Evolutionary conservation across 805 yeast species (phyloP).

Genomic region (Lipomyces kockii): DNA sequence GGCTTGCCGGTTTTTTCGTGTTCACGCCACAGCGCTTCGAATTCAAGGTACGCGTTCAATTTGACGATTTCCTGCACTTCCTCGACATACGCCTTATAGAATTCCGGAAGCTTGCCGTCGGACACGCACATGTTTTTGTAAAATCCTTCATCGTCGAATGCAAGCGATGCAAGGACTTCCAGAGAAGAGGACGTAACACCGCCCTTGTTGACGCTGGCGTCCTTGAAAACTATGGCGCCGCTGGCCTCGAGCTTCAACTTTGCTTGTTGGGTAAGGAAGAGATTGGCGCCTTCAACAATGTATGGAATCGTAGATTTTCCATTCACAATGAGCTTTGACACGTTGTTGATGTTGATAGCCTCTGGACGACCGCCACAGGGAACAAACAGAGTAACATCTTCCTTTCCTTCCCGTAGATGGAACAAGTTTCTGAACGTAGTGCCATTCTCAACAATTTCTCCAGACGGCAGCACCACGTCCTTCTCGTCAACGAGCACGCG

Average conservation of each 20-base stretch:
- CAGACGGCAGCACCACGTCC: slow-evolving; percentile 78
- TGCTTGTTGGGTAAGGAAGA: slow-evolving; percentile 93
- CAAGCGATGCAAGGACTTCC: slow-evolving; percentile 92
- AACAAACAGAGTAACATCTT: slow-evolving; percentile 79
- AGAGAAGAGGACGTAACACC: slow-evolving; percentile 97
- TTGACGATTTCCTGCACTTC: slow-evolving; percentile 80
- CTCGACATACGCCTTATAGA: slow-evolving; percentile 81
- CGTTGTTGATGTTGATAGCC: slow-evolving; percentile 87
- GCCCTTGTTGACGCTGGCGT: slow-evolving; percentile 97
- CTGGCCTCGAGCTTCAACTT: slow-evolving; percentile 83
- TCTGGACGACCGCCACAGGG: slow-evolving; percentile 99
- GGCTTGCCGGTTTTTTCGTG: slow-evolving; percentile 67
- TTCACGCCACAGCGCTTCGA: slow-evolving; percentile 83
- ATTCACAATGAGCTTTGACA: slow-evolving; percentile 70
- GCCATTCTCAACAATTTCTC: slow-evolving; percentile 77
- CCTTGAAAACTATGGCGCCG: slow-evolving; percentile 87
- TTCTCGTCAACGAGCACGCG: slow-evolving; percentile 83
- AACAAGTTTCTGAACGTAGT: slow-evolving; percentile 86
- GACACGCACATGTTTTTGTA: slow-evolving; percentile 73
- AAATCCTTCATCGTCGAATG: slow-evolving; percentile 85
- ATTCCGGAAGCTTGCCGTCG: slow-evolving; percentile 63
- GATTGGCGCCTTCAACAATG: slow-evolving; percentile 96
- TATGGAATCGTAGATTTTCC: slow-evolving; percentile 81
- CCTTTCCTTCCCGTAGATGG: slow-evolving; percentile 75
- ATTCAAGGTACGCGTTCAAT: slow-evolving; percentile 80